Percentiles rank a stretch among this genome's conserved stretches.
phyloP scores from a whole-genome alignment of 495 filamentous ascomycete species.

The Aspergillus wentii region DNA sequence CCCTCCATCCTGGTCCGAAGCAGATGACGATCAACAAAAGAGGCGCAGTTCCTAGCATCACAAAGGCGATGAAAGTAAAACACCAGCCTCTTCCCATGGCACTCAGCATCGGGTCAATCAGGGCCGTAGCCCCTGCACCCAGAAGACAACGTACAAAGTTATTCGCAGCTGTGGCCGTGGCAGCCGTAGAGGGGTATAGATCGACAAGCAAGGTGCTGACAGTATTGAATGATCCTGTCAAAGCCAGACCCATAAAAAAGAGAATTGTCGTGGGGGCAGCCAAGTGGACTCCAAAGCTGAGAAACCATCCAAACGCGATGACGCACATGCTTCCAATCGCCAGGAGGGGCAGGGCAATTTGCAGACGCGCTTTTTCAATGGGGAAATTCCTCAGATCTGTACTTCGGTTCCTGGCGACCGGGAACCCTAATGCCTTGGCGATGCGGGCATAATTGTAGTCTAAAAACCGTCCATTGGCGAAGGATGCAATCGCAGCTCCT shows the following conservation, averaged over 20 bases:
- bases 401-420: conserved; percentile 44
- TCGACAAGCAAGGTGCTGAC: conserved; percentile 61
- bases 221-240: conserved; percentile 55
- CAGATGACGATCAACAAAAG: conserved; percentile 41
- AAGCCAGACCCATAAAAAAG: conserved; percentile 52
- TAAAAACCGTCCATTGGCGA: conserved; percentile 79
- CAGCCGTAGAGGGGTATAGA: conserved; percentile 55
- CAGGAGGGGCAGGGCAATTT: conserved; percentile 42
- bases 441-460: conserved; percentile 43
- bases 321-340: conserved; percentile 30
- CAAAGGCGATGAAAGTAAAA: conserved; percentile 58
- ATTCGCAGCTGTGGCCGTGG: conserved; percentile 64
- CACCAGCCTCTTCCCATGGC: conserved; percentile 65
- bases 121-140: conserved; percentile 61
- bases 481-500: conserved; percentile 72
- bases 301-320: conserved; percentile 34
- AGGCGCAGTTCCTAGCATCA: conserved; percentile 51
- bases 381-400: conserved; percentile 54
- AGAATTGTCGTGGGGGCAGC: conserved; percentile 48
- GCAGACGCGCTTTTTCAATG: conserved; percentile 58
- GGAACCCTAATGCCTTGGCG: conserved; percentile 35
- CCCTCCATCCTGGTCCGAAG: conserved; percentile 45
- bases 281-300: conserved; percentile 31
- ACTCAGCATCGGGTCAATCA: conserved; percentile 61
- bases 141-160: conserved; percentile 65